These are phyloP conservation scores for Peronospora destructor DNA, from an alignment of 352 stramenopile genomes.

Conservation along the genomic window DNA sequence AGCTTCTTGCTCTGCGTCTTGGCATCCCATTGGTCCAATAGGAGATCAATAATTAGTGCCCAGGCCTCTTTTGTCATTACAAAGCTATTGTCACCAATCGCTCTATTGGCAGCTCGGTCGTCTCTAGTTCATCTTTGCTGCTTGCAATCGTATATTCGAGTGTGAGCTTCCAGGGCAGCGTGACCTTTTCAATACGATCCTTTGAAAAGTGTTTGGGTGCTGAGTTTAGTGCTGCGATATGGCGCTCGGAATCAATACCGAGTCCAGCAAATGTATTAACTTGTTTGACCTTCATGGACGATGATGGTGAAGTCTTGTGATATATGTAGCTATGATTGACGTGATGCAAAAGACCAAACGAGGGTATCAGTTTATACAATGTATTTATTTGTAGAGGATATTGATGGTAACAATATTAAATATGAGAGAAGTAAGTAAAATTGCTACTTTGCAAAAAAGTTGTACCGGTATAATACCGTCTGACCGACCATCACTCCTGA, in stretches of 20 bases:
- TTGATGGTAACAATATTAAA: no score
- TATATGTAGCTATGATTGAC: not conserved
- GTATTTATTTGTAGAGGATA: not conserved
- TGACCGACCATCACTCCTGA: slow-evolving; percentile 11
- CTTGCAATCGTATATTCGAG: slow-evolving; percentile 29
- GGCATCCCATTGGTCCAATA: slow-evolving; percentile 29
- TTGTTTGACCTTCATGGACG: slow-evolving; percentile 19
- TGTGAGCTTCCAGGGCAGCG: slow-evolving; percentile 23
- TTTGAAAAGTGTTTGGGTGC: slow-evolving; percentile 27
- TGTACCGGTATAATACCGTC: not conserved
- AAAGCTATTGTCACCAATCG: slow-evolving; percentile 37
- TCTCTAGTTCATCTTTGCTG: slow-evolving; percentile 10
- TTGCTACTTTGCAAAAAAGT: no score
- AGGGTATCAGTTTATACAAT: not conserved
- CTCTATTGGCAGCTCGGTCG: slow-evolving; percentile 23
- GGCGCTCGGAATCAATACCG: slow-evolving; percentile 25
- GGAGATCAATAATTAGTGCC: slow-evolving; percentile 29
- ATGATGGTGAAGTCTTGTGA: not conserved
- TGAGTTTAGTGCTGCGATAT: slow-evolving; percentile 31
- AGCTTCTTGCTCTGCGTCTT: slow-evolving; percentile 19
- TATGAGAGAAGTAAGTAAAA: not conserved
- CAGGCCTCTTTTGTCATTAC: slow-evolving; percentile 40
- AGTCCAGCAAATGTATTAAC: slow-evolving; percentile 14
- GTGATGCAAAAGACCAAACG: not conserved
- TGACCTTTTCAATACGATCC: slow-evolving; percentile 17